A percentile compares a stretch with the other conserved stretches of the same genome.
Conservation (phyloP, 2,329 filamentous ascomycete genomes). For the Xylariaceae sp. region DNA sequence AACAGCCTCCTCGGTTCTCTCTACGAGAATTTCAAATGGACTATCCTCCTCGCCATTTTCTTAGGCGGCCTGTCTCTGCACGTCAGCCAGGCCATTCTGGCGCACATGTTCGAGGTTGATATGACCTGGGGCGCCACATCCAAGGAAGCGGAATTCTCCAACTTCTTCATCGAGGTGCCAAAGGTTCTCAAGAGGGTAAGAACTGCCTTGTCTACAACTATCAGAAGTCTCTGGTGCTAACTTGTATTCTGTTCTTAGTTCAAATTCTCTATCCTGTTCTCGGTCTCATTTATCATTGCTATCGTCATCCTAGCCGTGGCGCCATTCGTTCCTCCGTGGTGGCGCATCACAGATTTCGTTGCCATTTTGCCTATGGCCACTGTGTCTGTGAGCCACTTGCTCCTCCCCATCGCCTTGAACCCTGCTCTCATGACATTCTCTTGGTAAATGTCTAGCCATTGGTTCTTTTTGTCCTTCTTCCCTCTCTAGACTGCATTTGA, state of each 20-base stretch:
- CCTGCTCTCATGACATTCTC: constrained; percentile 78
- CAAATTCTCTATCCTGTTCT: constrained; percentile 67
- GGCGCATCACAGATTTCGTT: constrained; percentile 67
- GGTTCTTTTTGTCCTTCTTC: not conserved
- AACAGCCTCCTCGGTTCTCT: constrained; percentile 53
- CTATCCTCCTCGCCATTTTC: constrained; percentile 71
- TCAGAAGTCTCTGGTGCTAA: too few species aligned
- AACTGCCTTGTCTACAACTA: constrained; percentile 35
- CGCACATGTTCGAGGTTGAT: constrained; percentile 81
- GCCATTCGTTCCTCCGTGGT: constrained; percentile 60
- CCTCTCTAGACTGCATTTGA: not conserved
- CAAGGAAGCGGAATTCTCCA: constrained; percentile 76
- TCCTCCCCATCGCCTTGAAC: constrained; percentile 70
- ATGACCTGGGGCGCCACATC: constrained; percentile 83
- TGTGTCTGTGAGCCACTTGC: constrained; percentile 63
- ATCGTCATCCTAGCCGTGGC: constrained; percentile 64
- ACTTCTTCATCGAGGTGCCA: constrained; percentile 81
- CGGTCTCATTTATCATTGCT: constrained; percentile 51
- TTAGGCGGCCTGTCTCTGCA: constrained; percentile 78
- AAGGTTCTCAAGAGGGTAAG: constrained; percentile 74
- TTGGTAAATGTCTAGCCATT: constrained; percentile 46
- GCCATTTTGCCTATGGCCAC: constrained; percentile 74
- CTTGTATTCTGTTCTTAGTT: constrained; percentile 46
- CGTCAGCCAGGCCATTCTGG: constrained; percentile 72
- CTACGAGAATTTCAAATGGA: constrained; percentile 69